Evolutionary conservation across 805 yeast genomes (phyloP).

Genomic region (Hemisphaericaspora nanyangensis): DNA sequence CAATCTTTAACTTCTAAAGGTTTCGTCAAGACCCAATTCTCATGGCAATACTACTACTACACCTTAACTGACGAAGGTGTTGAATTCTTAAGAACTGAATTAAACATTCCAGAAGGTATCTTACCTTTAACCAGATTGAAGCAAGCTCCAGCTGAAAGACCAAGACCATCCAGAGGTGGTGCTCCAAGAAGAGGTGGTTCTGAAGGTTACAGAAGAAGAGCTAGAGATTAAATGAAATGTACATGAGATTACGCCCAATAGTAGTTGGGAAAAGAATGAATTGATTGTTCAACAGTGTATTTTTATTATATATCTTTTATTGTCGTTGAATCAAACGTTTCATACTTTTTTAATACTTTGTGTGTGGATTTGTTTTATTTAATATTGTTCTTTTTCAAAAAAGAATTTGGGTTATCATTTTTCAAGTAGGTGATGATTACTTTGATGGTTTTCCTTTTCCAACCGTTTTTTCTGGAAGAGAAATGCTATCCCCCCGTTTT

Average conservation of each 20-base stretch:
- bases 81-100: constrained; percentile 95
- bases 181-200: constrained; percentile 23
- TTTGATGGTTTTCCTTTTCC: neutral
- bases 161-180: constrained; percentile 42
- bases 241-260: constrained; percentile 10
- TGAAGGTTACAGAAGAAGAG: constrained; percentile 59
- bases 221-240: constrained; percentile 42
- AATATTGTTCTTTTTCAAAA: neutral
- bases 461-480: neutral
- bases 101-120: constrained; percentile 97
- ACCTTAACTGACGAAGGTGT: constrained; percentile 99
- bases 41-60: constrained; percentile 99
- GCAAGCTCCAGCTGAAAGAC: constrained; percentile 84
- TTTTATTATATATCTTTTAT: neutral
- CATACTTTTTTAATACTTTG: neutral
- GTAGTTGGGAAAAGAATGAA: neutral
- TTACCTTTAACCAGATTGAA: constrained; percentile 98
- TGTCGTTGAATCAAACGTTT: neutral
- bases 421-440: constrained; percentile 1
- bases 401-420: neutral
- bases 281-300: neutral
- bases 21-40: constrained; percentile 98
- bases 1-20: constrained; percentile 99
- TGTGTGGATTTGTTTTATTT: neutral
- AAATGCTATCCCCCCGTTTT: neutral